A percentile compares a stretch with the other conserved stretches of the same genome.
phyloP scores from a whole-genome alignment of 2,329 filamentous ascomycete species.

The Aphanoascus verrucosus region DNA sequence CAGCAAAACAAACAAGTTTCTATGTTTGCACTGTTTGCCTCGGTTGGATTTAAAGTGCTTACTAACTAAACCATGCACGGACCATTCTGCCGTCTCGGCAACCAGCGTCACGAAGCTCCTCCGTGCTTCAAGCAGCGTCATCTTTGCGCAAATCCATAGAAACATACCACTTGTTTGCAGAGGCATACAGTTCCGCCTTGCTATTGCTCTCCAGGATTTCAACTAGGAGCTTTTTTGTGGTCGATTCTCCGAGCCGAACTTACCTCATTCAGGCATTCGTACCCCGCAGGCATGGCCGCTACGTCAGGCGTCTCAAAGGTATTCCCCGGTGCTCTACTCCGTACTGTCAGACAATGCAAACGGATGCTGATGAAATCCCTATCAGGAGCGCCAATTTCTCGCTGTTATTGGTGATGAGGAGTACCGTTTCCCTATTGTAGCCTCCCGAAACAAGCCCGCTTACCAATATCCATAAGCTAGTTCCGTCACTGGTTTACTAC shows the following conservation, averaged over 20 bases:
- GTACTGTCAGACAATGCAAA: neutral
- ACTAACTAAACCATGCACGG: too few species aligned
- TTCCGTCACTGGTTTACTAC: conserved; percentile 87
- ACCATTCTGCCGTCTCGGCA: too few species aligned
- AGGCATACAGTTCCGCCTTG: too few species aligned
- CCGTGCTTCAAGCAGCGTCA: too few species aligned
- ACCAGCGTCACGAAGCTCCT: too few species aligned
- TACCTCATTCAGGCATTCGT: neutral
- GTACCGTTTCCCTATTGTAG: conserved; percentile 19
- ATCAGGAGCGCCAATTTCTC: conserved; percentile 78
- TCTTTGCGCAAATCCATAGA: too few species aligned
- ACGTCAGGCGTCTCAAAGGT: conserved; percentile 49
- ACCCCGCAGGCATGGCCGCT: conserved; percentile 44
- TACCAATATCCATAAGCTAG: conserved; percentile 38
- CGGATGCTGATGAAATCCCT: neutral
- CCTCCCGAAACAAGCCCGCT: neutral
- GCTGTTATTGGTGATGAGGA: conserved; percentile 96
- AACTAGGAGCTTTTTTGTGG: neutral
- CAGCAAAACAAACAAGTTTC: neutral
- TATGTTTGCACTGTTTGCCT: neutral
- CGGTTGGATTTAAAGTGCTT: neutral
- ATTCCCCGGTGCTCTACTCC: conserved; percentile 8
- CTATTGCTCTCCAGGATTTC: neutral
- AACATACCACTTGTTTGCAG: too few species aligned
- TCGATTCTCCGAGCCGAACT: neutral